Evolutionary conservation across 768 basidiomycete species (phyloP), one percentile per base, ranked within the genome.

Genomic region (Crassisporium funariophilum): DNA sequence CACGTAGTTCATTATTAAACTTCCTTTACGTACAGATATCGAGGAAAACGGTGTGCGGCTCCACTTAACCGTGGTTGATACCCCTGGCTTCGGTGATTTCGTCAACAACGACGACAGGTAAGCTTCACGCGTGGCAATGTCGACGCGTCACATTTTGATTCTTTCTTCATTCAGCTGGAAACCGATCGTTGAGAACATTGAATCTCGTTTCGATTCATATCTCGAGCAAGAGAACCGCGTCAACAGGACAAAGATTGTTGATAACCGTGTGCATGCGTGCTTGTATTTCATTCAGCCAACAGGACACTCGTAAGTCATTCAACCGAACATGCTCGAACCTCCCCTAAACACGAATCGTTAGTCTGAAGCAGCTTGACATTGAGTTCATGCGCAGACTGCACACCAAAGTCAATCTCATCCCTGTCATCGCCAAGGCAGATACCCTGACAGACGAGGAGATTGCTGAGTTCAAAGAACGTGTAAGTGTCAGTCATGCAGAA

Each of bases 241-340:
- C 57, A 98, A 98, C 76, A 77, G 97, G 43, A 78, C 74, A 60
- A 98, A 98, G 68, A 82, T 97, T 50, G 83, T 88, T 39, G 97
- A 99, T 75, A 98, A 98, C 74, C 87, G 97, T 37, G 90, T 99
- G 33, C 97, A 99, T 66, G 97, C 97, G 12, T 98, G 97, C 69
- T 78, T 99, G 47, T 99, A 99, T 77, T 99, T 99, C 68, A 95
- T 99, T 56, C 94, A 98, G 63, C 93, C 97, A 25, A 98, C 95
- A 1, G 95, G 97, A 50, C 97, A 99, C 68, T 86, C 95, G 92
- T 97, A 66, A 73, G 92, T 64, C n/a, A 36, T 29, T 24, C 47
- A 11, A n/a, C 51, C 22, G 9, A 22, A n/a, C 33, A 25, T 8
- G 11, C 35, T 45, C 29, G 24, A 19, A 19, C 44, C 19, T 19